A percentile compares a stretch with the other conserved stretches of the same genome.
Evolutionary conservation across 2,329 filamentous ascomycete genomes (phyloP).

Genomic region (Pseudocercospora macadamiae): DNA sequence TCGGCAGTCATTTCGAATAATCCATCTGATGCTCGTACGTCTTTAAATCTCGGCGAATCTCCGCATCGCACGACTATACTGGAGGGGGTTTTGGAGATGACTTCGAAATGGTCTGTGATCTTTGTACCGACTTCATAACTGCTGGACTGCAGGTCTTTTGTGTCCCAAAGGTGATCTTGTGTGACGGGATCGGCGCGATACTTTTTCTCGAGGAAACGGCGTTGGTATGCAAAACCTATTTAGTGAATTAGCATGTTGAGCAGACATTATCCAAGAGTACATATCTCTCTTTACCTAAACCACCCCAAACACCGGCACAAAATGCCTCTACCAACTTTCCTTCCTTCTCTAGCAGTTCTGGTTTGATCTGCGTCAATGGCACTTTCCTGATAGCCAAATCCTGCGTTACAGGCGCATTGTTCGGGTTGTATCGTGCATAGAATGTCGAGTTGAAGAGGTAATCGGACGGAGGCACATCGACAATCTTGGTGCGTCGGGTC

Average conservation of each 20-base stretch:
- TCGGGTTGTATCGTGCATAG: slow-evolving; percentile 64
- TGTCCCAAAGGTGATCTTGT: slow-evolving; percentile 63
- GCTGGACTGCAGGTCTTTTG: slow-evolving; percentile 56
- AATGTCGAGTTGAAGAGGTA: slow-evolving; percentile 62
- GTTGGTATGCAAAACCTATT: slow-evolving; percentile 62
- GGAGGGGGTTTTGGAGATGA: slow-evolving; percentile 64
- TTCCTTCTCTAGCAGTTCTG: slow-evolving; percentile 65
- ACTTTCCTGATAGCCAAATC: slow-evolving; percentile 68
- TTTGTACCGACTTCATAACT: slow-evolving; percentile 65
- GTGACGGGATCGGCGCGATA: slow-evolving; percentile 59
- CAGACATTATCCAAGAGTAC: neutral
- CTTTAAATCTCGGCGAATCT: slow-evolving; percentile 62
- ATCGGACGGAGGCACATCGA: slow-evolving; percentile 63
- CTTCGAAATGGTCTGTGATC: slow-evolving; percentile 73
- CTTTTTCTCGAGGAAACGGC: slow-evolving; percentile 61
- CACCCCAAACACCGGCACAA: slow-evolving; percentile 69
- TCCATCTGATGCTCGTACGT: slow-evolving; percentile 63
- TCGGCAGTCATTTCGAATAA: slow-evolving; percentile 67
- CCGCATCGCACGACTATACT: slow-evolving; percentile 68
- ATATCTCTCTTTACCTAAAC: slow-evolving; percentile 55
- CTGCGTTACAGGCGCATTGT: slow-evolving; percentile 63
- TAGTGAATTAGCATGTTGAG: neutral
- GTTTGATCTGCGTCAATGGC: slow-evolving; percentile 65
- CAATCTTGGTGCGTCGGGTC: slow-evolving; percentile 59
- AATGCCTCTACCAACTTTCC: slow-evolving; percentile 66